phyloP scores from a whole-genome alignment of 176 grass and related monocot genomes.

The Carex scoparia region DNA sequence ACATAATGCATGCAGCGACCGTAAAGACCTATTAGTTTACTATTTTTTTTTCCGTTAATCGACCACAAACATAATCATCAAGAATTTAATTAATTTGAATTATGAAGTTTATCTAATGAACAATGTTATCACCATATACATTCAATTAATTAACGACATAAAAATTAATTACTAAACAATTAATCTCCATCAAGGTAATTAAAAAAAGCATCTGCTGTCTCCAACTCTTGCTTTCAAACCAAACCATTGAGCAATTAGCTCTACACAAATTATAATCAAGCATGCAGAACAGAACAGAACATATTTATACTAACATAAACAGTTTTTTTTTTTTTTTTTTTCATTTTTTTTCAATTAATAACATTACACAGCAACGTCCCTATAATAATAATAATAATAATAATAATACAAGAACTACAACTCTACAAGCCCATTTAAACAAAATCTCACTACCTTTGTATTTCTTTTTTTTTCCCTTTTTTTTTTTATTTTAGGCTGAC shows the following conservation, averaged over 20 bases:
- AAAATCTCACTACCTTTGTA: not conserved
- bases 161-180: not conserved
- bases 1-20: not conserved
- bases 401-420: conserved; percentile 12
- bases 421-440: conserved; percentile 10
- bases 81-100: not conserved
- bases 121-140: no score
- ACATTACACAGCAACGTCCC: conserved; percentile 7
- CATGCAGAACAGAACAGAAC: not conserved
- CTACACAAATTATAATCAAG: not conserved
- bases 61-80: not conserved
- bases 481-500: not conserved
- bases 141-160: not conserved
- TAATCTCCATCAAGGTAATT: not conserved
- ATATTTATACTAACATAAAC: not conserved
- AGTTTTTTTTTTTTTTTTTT: not conserved
- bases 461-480: not conserved
- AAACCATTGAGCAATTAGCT: not conserved
- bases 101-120: not conserved
- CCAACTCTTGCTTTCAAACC: not conserved
- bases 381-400: conserved; percentile 10
- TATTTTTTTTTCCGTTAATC: not conserved
- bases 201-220: not conserved
- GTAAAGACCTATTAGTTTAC: not conserved
- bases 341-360: not conserved